Evolutionary conservation across 768 basidiomycete genomes (phyloP).

Genomic region (Hygrocybe coccinea): DNA sequence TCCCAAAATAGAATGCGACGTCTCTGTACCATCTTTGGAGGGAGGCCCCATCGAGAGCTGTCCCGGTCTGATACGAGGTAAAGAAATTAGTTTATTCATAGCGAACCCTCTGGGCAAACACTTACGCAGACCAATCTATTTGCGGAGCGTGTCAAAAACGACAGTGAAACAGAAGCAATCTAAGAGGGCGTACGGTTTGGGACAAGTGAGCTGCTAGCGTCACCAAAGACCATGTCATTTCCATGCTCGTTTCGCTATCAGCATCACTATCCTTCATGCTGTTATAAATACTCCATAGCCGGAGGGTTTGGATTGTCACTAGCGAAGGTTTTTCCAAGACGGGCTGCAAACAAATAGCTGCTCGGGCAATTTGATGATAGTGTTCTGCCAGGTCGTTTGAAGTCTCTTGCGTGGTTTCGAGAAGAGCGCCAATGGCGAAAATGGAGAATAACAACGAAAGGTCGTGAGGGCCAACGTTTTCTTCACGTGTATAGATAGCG

Average conservation of each 20-base stretch:
- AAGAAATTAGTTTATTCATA: neutral
- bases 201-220: conserved; percentile 62
- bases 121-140: conserved; percentile 65
- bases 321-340: conserved; percentile 68
- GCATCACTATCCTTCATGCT: conserved; percentile 54
- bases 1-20: conserved; percentile 75
- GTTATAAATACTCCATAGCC: conserved; percentile 64
- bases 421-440: conserved; percentile 53
- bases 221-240: conserved; percentile 64
- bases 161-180: neutral
- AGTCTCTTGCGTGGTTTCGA: conserved; percentile 25
- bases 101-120: conserved; percentile 8
- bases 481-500: conserved; percentile 7
- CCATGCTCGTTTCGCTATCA: conserved; percentile 59
- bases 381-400: conserved; percentile 49
- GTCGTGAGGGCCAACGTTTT: conserved; percentile 34
- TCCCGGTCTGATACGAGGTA: conserved; percentile 50
- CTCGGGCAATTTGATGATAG: conserved; percentile 59
- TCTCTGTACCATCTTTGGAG: conserved; percentile 56
- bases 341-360: conserved; percentile 61
- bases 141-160: neutral
- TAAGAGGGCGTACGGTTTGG: conserved; percentile 52
- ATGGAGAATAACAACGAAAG: conserved; percentile 45
- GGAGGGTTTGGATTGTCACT: conserved; percentile 65
- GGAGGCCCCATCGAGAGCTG: conserved; percentile 59